Base-by-base conservation (phyloP, 352 stramenopile genomes). In the Phytopythium helicoides region DNA sequence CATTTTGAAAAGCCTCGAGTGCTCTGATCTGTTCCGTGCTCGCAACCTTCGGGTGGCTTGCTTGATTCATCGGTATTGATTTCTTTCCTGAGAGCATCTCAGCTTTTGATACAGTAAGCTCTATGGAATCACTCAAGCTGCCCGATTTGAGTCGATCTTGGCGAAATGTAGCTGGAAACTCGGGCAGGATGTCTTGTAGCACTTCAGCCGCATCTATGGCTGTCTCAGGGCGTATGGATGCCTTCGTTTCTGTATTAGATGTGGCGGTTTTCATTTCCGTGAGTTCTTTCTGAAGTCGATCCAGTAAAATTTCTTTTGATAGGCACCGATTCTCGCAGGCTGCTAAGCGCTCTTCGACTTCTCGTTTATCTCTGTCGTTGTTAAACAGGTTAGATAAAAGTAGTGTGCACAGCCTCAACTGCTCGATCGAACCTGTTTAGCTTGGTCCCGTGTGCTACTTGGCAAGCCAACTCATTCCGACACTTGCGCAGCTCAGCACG, bases 381-480 rank as follows among this genome's bases (percentile, higher is more conserved):
- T 33, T 9, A 8, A 52, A 16, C 33, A 9, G 34, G 25, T 38
- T 16, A 39, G 8, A 46, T 6, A 3, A 10, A 7, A 16, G 11
- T 1, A 39, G 4, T 25, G 3, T 18, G 11, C 37, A 47, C 21
- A 2, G 31, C 14, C 0, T 38, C 28, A n/a, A 40, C 12, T n/a
- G n/a, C n/a, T n/a, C n/a, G n/a, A n/a, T n/a, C 28, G 16, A 61
- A 88, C 77, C 77, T 69, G 48, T 80, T 67, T 40, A 86, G 64
- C 23, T 54, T 65, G 0, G 74, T 73, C 3, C 65, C 60, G 8
- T 68, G 64, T 2, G 77, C 74, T 18, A 80, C 41, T 33, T 85
- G 66, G 42, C 74, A 89, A 1, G 70, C 64, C 21, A 89, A 54
- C 35, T 89, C 77, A 19, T 54, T 71, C 19, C 75, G 67, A 15